A percentile compares a stretch with the other conserved stretches of the same genome.
Evolutionary conservation across 2,329 filamentous ascomycete genomes (phyloP).

Genomic region (Alternaria angustiovoidea): DNA sequence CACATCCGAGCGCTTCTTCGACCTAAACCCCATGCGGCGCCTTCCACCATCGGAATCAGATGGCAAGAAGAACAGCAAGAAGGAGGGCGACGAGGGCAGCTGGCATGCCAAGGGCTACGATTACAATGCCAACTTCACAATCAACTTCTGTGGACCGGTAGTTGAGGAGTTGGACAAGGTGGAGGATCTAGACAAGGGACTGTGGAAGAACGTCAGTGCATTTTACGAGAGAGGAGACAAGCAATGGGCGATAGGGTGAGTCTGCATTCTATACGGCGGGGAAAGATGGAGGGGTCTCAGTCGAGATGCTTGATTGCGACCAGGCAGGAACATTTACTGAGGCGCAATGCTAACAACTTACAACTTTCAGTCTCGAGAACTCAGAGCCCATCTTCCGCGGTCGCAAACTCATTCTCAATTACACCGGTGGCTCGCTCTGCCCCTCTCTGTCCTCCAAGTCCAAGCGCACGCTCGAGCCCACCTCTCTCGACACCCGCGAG

Average conservation of each 20-base stretch:
- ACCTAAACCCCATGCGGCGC: slow-evolving; percentile 66
- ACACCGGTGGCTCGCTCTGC: slow-evolving; percentile 60
- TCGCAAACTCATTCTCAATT: slow-evolving; percentile 66
- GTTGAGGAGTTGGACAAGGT: slow-evolving; percentile 70
- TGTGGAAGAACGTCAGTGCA: slow-evolving; percentile 79
- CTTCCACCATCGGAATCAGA: slow-evolving; percentile 53
- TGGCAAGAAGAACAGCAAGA: slow-evolving; percentile 52
- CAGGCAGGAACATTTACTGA: slow-evolving; percentile 7
- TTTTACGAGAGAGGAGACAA: slow-evolving; percentile 74
- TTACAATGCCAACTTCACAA: slow-evolving; percentile 80
- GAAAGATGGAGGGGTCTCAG: neutral
- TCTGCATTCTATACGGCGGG: slow-evolving; percentile 11
- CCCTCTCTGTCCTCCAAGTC: slow-evolving; percentile 38
- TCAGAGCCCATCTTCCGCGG: slow-evolving; percentile 66
- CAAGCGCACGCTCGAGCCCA: slow-evolving; percentile 35
- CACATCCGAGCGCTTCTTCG: slow-evolving; percentile 69
- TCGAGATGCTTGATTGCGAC: neutral
- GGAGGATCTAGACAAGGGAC: slow-evolving; percentile 67
- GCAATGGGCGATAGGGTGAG: slow-evolving; percentile 78
- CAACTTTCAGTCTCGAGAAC: slow-evolving; percentile 61
- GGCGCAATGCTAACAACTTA: slow-evolving; percentile 24
- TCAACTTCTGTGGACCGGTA: slow-evolving; percentile 83
- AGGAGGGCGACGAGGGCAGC: slow-evolving; percentile 66
- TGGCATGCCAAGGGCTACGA: slow-evolving; percentile 76
- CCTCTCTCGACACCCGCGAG: slow-evolving; percentile 39